These are phyloP conservation scores for Exophiala bonariae DNA, from an alignment of 2,329 filamentous ascomycete genomes.

Conservation along the genomic window DNA sequence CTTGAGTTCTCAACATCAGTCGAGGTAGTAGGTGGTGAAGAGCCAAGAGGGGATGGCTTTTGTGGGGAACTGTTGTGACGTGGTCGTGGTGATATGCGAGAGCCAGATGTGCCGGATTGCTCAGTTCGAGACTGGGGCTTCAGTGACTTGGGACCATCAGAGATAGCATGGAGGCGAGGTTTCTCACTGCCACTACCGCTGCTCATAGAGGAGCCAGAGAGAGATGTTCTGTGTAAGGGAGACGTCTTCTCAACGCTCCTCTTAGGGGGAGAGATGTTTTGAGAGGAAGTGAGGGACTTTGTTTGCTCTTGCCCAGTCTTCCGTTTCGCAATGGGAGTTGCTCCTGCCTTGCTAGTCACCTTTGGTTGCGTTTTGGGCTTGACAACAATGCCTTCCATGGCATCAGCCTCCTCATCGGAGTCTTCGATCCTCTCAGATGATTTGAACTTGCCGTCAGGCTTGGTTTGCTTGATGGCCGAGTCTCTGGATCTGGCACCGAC, in stretches of 20 bases:
- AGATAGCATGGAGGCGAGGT: conserved; percentile 10
- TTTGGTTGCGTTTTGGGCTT: conserved; percentile 10
- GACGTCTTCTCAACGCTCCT: too few species aligned
- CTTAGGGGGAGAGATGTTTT: conserved; percentile 10
- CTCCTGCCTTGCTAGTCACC: conserved; percentile 7
- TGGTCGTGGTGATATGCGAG: conserved; percentile 33
- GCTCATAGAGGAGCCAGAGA: conserved; percentile 23
- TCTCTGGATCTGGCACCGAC: conserved; percentile 31
- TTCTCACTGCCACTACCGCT: conserved; percentile 22
- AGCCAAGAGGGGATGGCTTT: conserved; percentile 63
- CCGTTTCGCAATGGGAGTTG: conserved; percentile 8
- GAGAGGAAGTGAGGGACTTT: conserved; percentile 10
- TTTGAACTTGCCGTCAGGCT: conserved; percentile 49
- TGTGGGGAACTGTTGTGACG: conserved; percentile 53
- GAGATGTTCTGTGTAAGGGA: conserved; percentile 21
- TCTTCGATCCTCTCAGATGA: conserved; percentile 55
- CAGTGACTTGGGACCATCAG: conserved; percentile 15
- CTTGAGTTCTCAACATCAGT: conserved; percentile 55
- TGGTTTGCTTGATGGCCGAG: conserved; percentile 31
- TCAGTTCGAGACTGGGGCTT: conserved; percentile 12
- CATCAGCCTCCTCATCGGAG: conserved; percentile 51
- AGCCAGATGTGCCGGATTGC: conserved; percentile 12
- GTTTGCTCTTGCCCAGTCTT: conserved; percentile 11
- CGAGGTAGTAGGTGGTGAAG: conserved; percentile 61
- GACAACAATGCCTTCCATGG: conserved; percentile 41